Conservation (phyloP, 2,329 filamentous ascomycete species). For the Annulohypoxylon truncatum region DNA sequence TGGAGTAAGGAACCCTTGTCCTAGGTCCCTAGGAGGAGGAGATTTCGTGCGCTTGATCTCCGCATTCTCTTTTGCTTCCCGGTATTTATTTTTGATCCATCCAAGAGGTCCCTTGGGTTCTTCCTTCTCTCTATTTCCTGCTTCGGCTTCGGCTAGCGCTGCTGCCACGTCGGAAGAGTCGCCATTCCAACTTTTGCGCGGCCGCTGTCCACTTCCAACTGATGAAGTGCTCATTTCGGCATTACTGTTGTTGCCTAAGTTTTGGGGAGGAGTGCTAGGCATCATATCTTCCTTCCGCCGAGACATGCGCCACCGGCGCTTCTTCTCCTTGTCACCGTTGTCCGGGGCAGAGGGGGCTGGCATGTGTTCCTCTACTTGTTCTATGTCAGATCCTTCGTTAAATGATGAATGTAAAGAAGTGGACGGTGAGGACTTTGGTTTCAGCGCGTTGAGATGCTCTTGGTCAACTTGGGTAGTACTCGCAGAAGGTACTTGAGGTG, state of each 20-base stretch:
- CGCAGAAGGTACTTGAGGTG: conserved; percentile 59
- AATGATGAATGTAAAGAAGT: conserved; percentile 80
- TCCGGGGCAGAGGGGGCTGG: conserved; percentile 48
- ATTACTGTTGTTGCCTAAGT: conserved; percentile 70
- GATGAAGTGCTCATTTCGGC: conserved; percentile 76
- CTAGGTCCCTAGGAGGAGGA: conserved; percentile 60
- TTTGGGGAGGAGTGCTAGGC: conserved; percentile 58
- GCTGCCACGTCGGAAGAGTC: conserved; percentile 62
- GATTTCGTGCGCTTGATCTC: conserved; percentile 68
- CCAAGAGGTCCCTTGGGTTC: conserved; percentile 64
- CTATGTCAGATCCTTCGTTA: conserved; percentile 85
- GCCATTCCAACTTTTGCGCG: conserved; percentile 62
- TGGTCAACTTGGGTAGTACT: conserved; percentile 57
- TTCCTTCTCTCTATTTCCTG: conserved; percentile 57
- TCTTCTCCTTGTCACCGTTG: conserved; percentile 73
- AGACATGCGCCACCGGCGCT: conserved; percentile 78
- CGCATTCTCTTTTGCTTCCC: conserved; percentile 67
- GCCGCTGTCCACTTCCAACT: conserved; percentile 68
- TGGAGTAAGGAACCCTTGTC: conserved; percentile 50
- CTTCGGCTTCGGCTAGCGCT: conserved; percentile 55
- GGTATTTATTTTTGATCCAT: conserved; percentile 71
- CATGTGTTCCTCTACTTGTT: conserved; percentile 72
- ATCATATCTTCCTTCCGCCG: conserved; percentile 70
- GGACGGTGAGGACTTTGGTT: conserved; percentile 77
- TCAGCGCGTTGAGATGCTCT: conserved; percentile 62